Conservation (phyloP, 2,329 filamentous ascomycete species). For the Fusarium nurragi region DNA sequence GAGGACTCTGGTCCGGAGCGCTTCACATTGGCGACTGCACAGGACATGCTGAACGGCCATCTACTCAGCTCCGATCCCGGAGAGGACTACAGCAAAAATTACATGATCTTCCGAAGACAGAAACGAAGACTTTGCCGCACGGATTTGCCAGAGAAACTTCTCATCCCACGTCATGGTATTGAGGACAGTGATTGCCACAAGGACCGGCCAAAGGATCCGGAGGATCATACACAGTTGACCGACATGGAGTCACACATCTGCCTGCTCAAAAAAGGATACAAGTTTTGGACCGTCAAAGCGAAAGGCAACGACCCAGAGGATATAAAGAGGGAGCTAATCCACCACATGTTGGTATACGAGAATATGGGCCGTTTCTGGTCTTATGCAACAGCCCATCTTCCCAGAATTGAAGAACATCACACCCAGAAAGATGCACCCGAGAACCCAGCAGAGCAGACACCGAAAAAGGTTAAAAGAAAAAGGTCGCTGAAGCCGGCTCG, state of each 20-base stretch:
- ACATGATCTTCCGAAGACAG: background rate
- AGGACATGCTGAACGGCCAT: too few species aligned
- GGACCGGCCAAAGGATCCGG: background rate
- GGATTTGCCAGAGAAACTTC: background rate
- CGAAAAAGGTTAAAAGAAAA: too few species aligned
- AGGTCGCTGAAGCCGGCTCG: background rate
- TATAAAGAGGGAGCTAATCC: background rate
- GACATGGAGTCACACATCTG: background rate
- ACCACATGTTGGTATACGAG: background rate
- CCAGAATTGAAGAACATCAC: too few species aligned
- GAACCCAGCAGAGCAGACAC: too few species aligned
- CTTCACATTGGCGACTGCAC: too few species aligned
- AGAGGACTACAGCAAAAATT: background rate
- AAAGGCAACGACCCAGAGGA: background rate
- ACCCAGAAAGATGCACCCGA: too few species aligned
- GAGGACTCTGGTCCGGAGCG: too few species aligned
- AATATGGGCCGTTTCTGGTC: background rate
- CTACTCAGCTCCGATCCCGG: too few species aligned
- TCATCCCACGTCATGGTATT: background rate
- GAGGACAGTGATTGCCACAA: background rate
- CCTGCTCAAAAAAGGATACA: background rate
- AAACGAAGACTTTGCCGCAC: too few species aligned
- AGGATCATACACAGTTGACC: background rate
- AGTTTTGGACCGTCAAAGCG: slow-evolving; percentile 6
- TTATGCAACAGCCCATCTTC: background rate